These are phyloP conservation scores for Botryotinia narcissicola DNA, from an alignment of 2,329 filamentous ascomycete genomes.

Conservation along the genomic window DNA sequence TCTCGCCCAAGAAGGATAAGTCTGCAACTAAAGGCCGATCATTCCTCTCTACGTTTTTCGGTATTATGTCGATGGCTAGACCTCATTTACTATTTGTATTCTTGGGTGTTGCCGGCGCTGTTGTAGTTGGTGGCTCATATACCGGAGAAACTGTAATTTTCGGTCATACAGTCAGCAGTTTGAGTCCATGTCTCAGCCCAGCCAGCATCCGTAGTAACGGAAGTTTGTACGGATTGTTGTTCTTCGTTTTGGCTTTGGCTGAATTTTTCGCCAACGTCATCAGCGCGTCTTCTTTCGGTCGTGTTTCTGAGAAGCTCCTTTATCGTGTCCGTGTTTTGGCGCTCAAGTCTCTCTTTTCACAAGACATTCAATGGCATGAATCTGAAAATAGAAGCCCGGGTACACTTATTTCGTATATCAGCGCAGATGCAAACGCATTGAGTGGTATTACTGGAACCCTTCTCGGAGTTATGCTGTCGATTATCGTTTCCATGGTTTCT, in stretches of 20 bases:
- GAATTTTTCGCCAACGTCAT: constrained; percentile 62
- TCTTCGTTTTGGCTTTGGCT: constrained; percentile 52
- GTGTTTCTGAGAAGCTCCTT: constrained; percentile 61
- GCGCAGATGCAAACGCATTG: constrained; percentile 64
- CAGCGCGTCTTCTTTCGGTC: constrained; percentile 53
- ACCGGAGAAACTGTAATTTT: constrained; percentile 56
- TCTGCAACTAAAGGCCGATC: neutral
- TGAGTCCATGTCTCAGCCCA: constrained; percentile 48
- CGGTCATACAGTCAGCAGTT: constrained; percentile 49
- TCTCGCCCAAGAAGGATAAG: neutral
- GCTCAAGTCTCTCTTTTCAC: constrained; percentile 60
- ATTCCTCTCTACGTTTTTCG: constrained; percentile 7
- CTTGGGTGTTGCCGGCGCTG: constrained; percentile 25
- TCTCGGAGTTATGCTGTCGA: constrained; percentile 65
- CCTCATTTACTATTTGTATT: constrained; percentile 7
- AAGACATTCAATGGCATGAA: constrained; percentile 70
- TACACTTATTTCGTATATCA: constrained; percentile 64
- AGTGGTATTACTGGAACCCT: constrained; percentile 68
- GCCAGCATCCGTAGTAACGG: constrained; percentile 34
- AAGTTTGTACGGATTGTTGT: constrained; percentile 42
- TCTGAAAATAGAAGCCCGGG: constrained; percentile 61
- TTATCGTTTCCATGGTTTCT: constrained; percentile 64
- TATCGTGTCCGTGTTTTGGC: constrained; percentile 54
- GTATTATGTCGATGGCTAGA: constrained; percentile 16
- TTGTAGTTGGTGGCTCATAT: constrained; percentile 55